Conservation (phyloP, 108 stramenopile genomes). For the Fragilariopsis cylindrus region DNA sequence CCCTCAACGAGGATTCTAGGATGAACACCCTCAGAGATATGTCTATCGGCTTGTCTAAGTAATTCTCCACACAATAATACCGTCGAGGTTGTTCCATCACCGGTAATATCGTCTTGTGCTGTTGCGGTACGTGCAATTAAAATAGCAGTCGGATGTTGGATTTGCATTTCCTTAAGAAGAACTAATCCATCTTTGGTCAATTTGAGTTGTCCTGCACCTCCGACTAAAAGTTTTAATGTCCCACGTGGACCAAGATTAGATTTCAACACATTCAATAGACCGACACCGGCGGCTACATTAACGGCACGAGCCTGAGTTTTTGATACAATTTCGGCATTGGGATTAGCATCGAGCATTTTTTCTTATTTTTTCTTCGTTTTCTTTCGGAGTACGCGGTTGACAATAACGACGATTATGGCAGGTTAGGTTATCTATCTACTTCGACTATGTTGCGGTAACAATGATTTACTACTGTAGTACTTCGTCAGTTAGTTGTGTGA, state of each 20-base stretch:
- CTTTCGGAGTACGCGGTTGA: not conserved
- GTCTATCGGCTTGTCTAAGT: conserved; percentile 94
- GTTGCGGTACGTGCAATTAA: conserved; percentile 99
- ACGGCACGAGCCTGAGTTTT: conserved; percentile 90
- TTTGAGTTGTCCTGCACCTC: conserved; percentile 99
- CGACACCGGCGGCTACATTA: conserved; percentile 94
- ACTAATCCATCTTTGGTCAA: conserved; percentile 99
- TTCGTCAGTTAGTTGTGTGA: no score
- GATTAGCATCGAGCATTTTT: conserved; percentile 49
- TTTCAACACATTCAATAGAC: conserved; percentile 91
- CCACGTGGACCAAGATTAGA: conserved; percentile 95
- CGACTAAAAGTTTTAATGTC: conserved; percentile 99
- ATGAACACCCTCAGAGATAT: conserved; percentile 94
- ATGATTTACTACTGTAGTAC: no score
- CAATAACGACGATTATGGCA: not conserved
- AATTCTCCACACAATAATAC: conserved; percentile 97
- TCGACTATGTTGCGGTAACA: not conserved
- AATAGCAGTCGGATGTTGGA: conserved; percentile 99
- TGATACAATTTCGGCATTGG: conserved; percentile 95
- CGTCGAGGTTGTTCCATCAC: conserved; percentile 97
- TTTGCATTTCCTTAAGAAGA: conserved; percentile 99
- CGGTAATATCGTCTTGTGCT: conserved; percentile 94
- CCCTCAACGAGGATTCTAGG: conserved; percentile 97
- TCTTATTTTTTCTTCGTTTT: not conserved
- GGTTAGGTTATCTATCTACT: not conserved